phyloP scores from a whole-genome alignment of 2,329 filamentous ascomycete species.

The Purpureocillium lavendulum region DNA sequence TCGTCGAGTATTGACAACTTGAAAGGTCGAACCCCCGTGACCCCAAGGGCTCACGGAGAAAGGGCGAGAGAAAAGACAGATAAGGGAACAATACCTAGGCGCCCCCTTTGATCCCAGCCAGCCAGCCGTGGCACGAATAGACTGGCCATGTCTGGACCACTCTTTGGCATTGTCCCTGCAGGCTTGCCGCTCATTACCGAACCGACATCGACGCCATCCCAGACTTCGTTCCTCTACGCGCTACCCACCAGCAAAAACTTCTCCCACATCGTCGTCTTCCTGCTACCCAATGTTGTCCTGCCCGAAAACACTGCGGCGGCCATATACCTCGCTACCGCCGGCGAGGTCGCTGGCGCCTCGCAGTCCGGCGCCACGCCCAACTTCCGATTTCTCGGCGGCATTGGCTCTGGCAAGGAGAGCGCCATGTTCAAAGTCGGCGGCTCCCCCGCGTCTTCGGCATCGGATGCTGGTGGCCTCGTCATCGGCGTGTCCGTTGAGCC shows the following conservation, averaged over 20 bases:
- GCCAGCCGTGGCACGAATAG: no score
- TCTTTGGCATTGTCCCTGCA: slow-evolving; percentile 53
- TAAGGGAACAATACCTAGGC: no score
- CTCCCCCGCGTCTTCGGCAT: background rate
- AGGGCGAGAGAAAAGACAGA: no score
- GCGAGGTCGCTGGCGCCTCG: slow-evolving; percentile 28
- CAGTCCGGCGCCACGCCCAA: slow-evolving; percentile 38
- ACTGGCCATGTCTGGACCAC: slow-evolving; percentile 33
- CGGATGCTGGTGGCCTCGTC: slow-evolving; percentile 43
- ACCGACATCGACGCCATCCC: slow-evolving; percentile 43
- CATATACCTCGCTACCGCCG: slow-evolving; percentile 67
- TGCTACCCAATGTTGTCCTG: slow-evolving; percentile 69
- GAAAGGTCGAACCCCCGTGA: no score
- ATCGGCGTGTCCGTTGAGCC: slow-evolving; percentile 80
- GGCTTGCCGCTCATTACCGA: slow-evolving; percentile 48
- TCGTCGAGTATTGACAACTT: no score
- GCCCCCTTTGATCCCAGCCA: no score
- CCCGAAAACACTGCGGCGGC: slow-evolving; percentile 73
- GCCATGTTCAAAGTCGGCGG: slow-evolving; percentile 74
- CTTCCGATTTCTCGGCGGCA: slow-evolving; percentile 80
- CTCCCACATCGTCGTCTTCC: slow-evolving; percentile 80
- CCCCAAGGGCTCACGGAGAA: no score
- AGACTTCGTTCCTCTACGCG: slow-evolving; percentile 48
- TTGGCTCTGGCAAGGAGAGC: slow-evolving; percentile 84
- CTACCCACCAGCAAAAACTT: slow-evolving; percentile 46